Base-by-base conservation (phyloP, 192 early-diverging fungal genomes). In the Coemansia sp. region DNA sequence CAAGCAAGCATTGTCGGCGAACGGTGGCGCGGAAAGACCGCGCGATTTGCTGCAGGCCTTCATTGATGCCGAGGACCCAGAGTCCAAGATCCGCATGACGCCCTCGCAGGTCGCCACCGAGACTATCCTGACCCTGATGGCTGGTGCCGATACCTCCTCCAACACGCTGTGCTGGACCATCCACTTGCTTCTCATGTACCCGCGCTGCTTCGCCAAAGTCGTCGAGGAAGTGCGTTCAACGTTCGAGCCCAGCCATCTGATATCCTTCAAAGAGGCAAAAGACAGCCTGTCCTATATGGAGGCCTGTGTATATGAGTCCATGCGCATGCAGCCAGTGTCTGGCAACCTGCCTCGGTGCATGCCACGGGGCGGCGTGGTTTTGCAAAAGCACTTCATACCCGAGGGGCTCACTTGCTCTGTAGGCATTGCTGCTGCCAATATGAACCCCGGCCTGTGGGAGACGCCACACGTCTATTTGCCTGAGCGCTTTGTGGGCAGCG, bases 111-210 rank as follows among this genome's bases (percentile, higher is more conserved):
- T 82, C 2, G 40, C 71, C n/a, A 37, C 79, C 0, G 79, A 82
- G 39, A 77, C 66, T 4, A 76, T 76, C 3, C 45, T 70, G 12
- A 66, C 41, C 20, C 40, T 82, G 58, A 27, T 82, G 17, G 79
- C 70, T 6, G 79, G 79, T 15, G 54, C 79, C 0, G 79, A 82
- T 35, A 82, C 79, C 2, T 74, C 60, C 14, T 59, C 70, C 3
- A 73, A 70, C 31, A 76, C 74, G n/a, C 69, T 82, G 37, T 51
- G 59, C 35, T 82, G 74, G 74, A 62, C 70, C 22, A n/a, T 77
- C 19, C 74, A 76, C 24, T 22, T 77, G 19, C 46, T 82, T 7
- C 49, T 82, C 1, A 19, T 82, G 42, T 68, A 82, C 39, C 79
- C 79, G 19, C 15, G 64, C 60, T 27, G 60, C 39, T 14, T 65